Percentiles rank a stretch among this genome's conserved stretches.
These are phyloP conservation scores for Achlya hypogyna DNA, from an alignment of 352 stramenopile species.

Conservation along the genomic window DNA sequence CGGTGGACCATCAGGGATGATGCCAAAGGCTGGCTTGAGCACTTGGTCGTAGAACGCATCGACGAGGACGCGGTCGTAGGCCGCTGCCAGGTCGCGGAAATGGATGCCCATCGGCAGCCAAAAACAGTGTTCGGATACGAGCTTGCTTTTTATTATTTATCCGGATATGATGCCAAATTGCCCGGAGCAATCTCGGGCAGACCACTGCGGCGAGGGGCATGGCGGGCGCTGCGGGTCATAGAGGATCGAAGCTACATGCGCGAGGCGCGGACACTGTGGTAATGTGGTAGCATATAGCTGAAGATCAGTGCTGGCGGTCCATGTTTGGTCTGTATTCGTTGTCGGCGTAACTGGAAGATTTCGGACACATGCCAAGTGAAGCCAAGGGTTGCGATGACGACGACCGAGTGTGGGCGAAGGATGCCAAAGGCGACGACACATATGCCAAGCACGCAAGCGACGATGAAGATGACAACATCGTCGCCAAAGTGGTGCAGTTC, in stretches of 20 bases:
- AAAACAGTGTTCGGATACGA: no score
- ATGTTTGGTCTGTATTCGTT: no score
- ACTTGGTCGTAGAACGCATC: constrained; percentile 7
- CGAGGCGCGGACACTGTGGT: no score
- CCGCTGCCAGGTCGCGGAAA: neutral
- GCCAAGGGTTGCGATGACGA: neutral
- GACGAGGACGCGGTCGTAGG: neutral
- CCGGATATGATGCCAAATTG: neutral
- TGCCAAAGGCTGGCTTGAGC: constrained; percentile 7
- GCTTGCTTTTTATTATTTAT: neutral
- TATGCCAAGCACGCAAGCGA: neutral
- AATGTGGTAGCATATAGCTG: no score
- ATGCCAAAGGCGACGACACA: neutral
- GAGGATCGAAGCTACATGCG: no score
- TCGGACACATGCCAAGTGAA: neutral
- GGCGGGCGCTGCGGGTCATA: no score
- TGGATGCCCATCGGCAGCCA: neutral
- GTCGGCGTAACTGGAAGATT: no score
- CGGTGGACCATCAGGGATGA: constrained; percentile 9
- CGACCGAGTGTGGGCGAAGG: no score
- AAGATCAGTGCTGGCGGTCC: no score
- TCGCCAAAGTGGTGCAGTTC: constrained; percentile 57
- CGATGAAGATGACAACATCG: constrained; percentile 24
- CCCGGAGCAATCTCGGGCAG: no score
- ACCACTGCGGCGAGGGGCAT: no score